A percentile compares a stretch with the other conserved stretches of the same genome.
phyloP scores from a whole-genome alignment of 2,329 filamentous ascomycete species.

The Botryosphaeria dothidea region DNA sequence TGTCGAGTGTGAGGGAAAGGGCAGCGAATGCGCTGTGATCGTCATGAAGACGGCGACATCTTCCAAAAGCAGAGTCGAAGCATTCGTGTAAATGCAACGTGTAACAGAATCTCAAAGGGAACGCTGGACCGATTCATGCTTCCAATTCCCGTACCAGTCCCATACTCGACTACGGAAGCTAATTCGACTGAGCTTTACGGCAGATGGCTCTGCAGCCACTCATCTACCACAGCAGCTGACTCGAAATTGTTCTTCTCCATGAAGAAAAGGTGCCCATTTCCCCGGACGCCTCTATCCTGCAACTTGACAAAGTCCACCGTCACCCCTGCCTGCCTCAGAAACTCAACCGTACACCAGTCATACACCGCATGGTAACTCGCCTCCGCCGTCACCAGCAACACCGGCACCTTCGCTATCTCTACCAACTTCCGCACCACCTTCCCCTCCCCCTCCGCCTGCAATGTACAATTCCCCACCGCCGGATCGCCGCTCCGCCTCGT shows the following conservation, averaged over 20 bases:
- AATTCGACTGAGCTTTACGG: too few relatives aligned
- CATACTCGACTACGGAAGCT: too few relatives aligned
- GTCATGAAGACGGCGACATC: too few relatives aligned
- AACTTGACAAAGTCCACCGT: not conserved
- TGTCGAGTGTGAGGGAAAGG: not conserved
- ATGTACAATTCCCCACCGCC: not conserved
- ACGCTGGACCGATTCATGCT: too few relatives aligned
- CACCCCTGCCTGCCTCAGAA: not conserved
- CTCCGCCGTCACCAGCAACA: not conserved
- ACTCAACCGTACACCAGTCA: conserved; percentile 2
- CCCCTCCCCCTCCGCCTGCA: not conserved
- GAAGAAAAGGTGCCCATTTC: conserved; percentile 4
- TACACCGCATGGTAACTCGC: conserved; percentile 5
- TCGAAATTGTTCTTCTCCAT: conserved; percentile 6
- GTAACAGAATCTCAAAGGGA: too few relatives aligned
- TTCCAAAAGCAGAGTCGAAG: too few relatives aligned
- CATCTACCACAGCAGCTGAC: not conserved
- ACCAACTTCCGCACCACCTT: not conserved
- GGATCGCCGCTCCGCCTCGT: not conserved
- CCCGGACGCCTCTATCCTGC: not conserved
- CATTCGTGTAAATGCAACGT: too few relatives aligned
- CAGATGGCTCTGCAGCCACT: too few relatives aligned
- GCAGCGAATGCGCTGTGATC: not conserved
- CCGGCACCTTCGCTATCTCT: not conserved
- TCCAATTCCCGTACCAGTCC: too few relatives aligned